A percentile compares a stretch with the other conserved stretches of the same genome.
phyloP scores from a whole-genome alignment of 768 basidiomycete genomes.

The Tylopilus vinaceipallidus region DNA sequence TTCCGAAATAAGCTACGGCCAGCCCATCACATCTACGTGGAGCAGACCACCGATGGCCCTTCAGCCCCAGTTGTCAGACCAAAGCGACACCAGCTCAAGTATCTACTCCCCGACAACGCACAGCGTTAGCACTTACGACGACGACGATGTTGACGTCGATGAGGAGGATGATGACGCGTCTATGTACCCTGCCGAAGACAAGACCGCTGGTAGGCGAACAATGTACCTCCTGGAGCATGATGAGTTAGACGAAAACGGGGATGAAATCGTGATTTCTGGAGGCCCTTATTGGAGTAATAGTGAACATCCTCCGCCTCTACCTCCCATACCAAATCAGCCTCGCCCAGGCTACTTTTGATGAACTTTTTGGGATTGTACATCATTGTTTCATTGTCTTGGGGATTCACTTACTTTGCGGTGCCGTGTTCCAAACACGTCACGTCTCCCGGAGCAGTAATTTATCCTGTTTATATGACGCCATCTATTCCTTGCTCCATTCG shows the following conservation, averaged over 20 bases:
- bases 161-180: conserved; percentile 31
- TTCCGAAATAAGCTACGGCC: conserved; percentile 24
- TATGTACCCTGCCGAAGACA: conserved; percentile 28
- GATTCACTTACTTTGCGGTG: not conserved
- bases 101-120: conserved; percentile 18
- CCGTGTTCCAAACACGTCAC: not conserved
- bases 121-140: conserved; percentile 21
- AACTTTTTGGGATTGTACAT: not conserved
- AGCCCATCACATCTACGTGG: conserved; percentile 7
- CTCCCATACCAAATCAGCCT: conserved; percentile 15
- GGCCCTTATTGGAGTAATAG: conserved; percentile 20
- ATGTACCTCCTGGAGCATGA: conserved; percentile 34
- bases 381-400: conserved; percentile 10
- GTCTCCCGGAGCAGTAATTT: conserved; percentile 22
- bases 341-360: conserved; percentile 30
- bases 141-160: conserved; percentile 22
- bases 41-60: not conserved
- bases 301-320: conserved; percentile 20
- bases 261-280: conserved; percentile 19
- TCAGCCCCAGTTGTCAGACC: conserved; percentile 21
- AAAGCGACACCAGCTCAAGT: conserved; percentile 16
- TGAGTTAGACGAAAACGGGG: conserved; percentile 20
- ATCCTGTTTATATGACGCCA: conserved; percentile 28
- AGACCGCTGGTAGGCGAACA: conserved; percentile 34
- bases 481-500: conserved; percentile 10